Conservation (phyloP, 257 asterid species). For the Pogostemon cablin region DNA sequence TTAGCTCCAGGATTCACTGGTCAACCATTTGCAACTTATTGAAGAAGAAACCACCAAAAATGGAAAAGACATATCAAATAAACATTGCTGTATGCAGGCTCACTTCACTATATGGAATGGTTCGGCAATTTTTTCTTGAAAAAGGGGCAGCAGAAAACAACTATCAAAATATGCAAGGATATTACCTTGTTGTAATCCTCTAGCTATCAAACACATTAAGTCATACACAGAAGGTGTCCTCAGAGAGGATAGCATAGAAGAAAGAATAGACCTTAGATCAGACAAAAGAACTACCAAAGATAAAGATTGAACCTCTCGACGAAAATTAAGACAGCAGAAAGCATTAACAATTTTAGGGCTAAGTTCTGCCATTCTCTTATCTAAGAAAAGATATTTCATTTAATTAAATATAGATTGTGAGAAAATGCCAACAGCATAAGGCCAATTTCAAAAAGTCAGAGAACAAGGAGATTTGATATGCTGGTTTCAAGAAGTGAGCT, state of each 20-base stretch:
- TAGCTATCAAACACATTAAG: neutral
- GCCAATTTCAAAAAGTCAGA: conserved; percentile 22
- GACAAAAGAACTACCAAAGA: conserved; percentile 3
- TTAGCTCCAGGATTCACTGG: conserved; percentile 1
- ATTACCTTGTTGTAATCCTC: neutral
- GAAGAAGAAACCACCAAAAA: conserved; percentile 22
- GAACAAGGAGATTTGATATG: conserved; percentile 20
- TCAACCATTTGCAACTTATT: conserved; percentile 11
- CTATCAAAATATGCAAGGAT: neutral
- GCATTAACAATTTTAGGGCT: neutral
- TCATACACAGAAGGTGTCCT: neutral
- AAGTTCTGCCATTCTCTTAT: neutral
- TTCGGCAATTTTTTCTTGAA: neutral
- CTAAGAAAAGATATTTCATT: conserved; percentile 16
- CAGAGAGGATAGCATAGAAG: neutral
- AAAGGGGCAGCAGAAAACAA: neutral
- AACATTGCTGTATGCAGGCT: conserved; percentile 1
- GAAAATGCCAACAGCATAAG: too few relatives aligned
- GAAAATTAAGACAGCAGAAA: conserved; percentile 1
- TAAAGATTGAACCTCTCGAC: neutral
- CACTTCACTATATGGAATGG: neutral
- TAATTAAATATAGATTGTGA: neutral
- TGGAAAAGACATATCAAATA: neutral
- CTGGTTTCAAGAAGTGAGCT: neutral
- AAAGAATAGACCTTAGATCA: neutral